Evolutionary conservation across 2,329 filamentous ascomycete species (phyloP).

Genomic region (Ceratocystiopsis brevicomis): DNA sequence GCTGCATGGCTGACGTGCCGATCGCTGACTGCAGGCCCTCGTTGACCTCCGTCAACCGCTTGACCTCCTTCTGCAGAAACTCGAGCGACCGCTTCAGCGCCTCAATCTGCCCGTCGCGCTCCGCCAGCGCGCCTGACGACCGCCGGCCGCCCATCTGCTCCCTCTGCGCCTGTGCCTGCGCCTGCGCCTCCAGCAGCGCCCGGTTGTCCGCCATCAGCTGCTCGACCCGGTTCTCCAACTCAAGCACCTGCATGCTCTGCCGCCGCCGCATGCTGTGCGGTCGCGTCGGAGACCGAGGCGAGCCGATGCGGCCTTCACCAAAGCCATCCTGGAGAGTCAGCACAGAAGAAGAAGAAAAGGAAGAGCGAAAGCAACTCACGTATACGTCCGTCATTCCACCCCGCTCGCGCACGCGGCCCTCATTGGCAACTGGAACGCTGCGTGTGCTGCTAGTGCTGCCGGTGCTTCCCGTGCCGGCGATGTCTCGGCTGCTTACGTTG

Average conservation of each 20-base stretch:
- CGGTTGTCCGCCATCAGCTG: conserved; percentile 74
- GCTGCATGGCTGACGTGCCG: conserved; percentile 53
- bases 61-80: conserved; percentile 65
- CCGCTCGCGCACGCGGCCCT: conserved; percentile 66
- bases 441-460: conserved; percentile 11
- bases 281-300: conserved; percentile 79
- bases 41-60: conserved; percentile 66
- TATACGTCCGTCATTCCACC: conserved; percentile 77
- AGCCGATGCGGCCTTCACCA: conserved; percentile 71
- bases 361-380: conserved; percentile 40
- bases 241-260: conserved; percentile 92
- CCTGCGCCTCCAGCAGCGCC: conserved; percentile 52
- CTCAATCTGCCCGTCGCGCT: conserved; percentile 76
- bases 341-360: conserved; percentile 1
- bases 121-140: conserved; percentile 51
- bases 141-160: conserved; percentile 41
- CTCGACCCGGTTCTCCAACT: conserved; percentile 72
- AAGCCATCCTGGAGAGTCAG: conserved; percentile 55
- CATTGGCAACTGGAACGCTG: conserved; percentile 59
- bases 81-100: conserved; percentile 60
- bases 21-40: conserved; percentile 62
- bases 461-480: conserved; percentile 3
- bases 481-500: conserved; percentile 4
- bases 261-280: conserved; percentile 91
- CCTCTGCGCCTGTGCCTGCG: conserved; percentile 31